These are phyloP conservation scores for Aspergillus pseudoterreus DNA, from an alignment of 2,329 filamentous ascomycete species.

Conservation along the genomic window DNA sequence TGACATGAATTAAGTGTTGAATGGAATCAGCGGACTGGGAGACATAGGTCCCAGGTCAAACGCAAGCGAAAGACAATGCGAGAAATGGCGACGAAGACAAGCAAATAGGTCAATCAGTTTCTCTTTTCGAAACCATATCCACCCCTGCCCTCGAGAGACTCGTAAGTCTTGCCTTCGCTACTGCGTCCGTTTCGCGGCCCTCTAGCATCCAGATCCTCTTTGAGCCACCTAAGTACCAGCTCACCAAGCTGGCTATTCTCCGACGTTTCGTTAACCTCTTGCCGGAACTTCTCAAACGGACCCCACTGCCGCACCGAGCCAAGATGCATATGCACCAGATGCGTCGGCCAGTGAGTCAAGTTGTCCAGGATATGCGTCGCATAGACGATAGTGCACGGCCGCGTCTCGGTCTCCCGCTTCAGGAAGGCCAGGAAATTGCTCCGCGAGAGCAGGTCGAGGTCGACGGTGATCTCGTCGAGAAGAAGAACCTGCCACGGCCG, in stretches of 20 bases:
- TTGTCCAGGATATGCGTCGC: constrained; percentile 98
- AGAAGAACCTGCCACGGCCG: constrained; percentile 88
- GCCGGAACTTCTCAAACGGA: constrained; percentile 64
- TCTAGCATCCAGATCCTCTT: constrained; percentile 71
- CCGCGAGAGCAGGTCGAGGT: constrained; percentile 82
- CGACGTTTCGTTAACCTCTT: constrained; percentile 47
- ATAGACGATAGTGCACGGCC: constrained; percentile 90
- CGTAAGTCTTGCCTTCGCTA: constrained; percentile 49
- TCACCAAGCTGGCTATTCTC: constrained; percentile 85
- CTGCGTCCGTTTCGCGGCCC: constrained; percentile 68
- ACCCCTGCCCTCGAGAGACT: constrained; percentile 55
- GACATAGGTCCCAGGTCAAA: neutral
- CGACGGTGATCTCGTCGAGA: constrained; percentile 95
- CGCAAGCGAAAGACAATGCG: constrained; percentile 3
- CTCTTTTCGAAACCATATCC: constrained; percentile 60
- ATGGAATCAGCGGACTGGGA: constrained; percentile 10
- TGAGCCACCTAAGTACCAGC: constrained; percentile 83
- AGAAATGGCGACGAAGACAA: constrained; percentile 6
- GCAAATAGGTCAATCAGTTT: constrained; percentile 10
- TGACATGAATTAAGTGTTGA: constrained; percentile 25
- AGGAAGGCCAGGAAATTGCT: constrained; percentile 83
- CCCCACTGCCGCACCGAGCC: constrained; percentile 88
- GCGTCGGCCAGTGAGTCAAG: constrained; percentile 87
- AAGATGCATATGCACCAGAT: constrained; percentile 92
- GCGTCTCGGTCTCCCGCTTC: constrained; percentile 76